Percentiles rank a stretch among this genome's conserved stretches.
These are phyloP conservation scores for Pyrenophora seminiperda DNA, from an alignment of 2,329 filamentous ascomycete genomes.

Conservation along the genomic window DNA sequence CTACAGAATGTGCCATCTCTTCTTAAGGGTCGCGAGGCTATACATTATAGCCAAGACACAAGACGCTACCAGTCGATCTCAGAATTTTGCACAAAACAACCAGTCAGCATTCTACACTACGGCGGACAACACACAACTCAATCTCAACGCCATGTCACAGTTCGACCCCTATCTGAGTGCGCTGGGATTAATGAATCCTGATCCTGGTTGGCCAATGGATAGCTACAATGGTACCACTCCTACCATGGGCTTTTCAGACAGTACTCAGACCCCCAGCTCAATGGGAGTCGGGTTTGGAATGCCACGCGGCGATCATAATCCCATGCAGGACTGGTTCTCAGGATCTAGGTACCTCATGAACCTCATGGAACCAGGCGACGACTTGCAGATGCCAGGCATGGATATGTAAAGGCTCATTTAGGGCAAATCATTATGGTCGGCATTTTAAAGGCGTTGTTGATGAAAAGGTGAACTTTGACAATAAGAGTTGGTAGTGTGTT, in stretches of 20 bases:
- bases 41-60: conserved; percentile 65
- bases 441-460: not conserved
- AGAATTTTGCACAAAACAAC: conserved; percentile 5
- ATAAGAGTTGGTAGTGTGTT: too few species aligned
- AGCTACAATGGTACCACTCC: conserved; percentile 11
- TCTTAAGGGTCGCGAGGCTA: conserved; percentile 64
- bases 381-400: conserved; percentile 48
- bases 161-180: conserved; percentile 70
- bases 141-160: conserved; percentile 38
- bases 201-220: conserved; percentile 32
- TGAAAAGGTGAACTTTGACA: too few species aligned
- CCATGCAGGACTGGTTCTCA: conserved; percentile 68
- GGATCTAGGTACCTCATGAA: conserved; percentile 69
- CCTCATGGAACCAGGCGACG: conserved; percentile 62
- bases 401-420: conserved; percentile 7
- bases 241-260: not conserved
- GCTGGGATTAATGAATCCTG: conserved; percentile 62
- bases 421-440: too few species aligned
- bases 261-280: not conserved
- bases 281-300: conserved; percentile 14
- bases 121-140: conserved; percentile 20
- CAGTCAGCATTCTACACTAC: conserved; percentile 22
- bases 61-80: conserved; percentile 38
- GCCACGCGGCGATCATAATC: conserved; percentile 46
- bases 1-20: conserved; percentile 65